Conservation (phyloP, 106 monocot genomes). For the Allium sativum region DNA sequence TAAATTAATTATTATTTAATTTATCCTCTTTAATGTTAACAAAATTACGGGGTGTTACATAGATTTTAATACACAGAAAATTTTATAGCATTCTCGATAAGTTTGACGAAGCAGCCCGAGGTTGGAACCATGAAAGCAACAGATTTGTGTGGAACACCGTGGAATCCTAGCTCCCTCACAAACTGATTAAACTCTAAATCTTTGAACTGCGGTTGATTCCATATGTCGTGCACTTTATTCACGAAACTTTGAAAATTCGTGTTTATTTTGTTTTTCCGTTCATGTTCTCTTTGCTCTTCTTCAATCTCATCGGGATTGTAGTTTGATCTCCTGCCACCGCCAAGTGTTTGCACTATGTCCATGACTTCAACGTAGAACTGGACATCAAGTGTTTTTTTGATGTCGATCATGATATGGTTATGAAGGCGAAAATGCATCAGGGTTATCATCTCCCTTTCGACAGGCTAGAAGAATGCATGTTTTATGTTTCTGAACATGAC, state of each 20-base stretch:
- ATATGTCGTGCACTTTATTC: slow-evolving; percentile 74
- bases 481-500: slow-evolving; percentile 85
- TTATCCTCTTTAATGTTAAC: too few relatives aligned
- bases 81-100: too few relatives aligned
- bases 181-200: slow-evolving; percentile 74
- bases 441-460: slow-evolving; percentile 93
- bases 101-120: slow-evolving; percentile 77
- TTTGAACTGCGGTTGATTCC: slow-evolving; percentile 73
- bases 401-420: slow-evolving; percentile 95
- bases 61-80: too few relatives aligned
- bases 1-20: too few relatives aligned
- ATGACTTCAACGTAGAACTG: slow-evolving; percentile 94
- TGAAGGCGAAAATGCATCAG: slow-evolving; percentile 83
- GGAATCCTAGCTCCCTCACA: slow-evolving; percentile 79
- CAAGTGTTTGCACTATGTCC: slow-evolving; percentile 89
- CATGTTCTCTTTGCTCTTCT: slow-evolving; percentile 88
- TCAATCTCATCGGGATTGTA: slow-evolving; percentile 90
- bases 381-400: slow-evolving; percentile 83
- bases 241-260: slow-evolving; percentile 87
- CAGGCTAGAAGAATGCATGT: slow-evolving; percentile 91
- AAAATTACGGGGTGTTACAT: too few relatives aligned
- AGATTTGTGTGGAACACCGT: slow-evolving; percentile 86
- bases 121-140: slow-evolving; percentile 88
- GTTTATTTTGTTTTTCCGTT: slow-evolving; percentile 85
- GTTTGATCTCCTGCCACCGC: slow-evolving; percentile 64